Conservation (phyloP, 129 eudicot species). For the Gnaphalium uliginosum region DNA sequence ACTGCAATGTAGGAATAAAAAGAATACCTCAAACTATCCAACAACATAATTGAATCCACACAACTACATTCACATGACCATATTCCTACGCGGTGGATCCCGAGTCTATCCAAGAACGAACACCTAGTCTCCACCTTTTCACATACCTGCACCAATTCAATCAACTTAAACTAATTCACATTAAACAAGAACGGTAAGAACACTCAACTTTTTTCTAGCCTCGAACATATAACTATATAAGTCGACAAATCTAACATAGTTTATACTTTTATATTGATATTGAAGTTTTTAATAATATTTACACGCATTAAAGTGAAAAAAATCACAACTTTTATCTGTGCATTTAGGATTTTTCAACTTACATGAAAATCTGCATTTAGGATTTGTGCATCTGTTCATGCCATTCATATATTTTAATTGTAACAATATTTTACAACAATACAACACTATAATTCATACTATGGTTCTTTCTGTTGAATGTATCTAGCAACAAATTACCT, state of each 20-base stretch:
- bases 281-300: neutral
- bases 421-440: too few relatives aligned
- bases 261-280: neutral
- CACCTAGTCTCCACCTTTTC: constrained; percentile 59
- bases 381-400: neutral
- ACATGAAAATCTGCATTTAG: neutral
- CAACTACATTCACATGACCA: constrained; percentile 81
- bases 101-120: constrained; percentile 53
- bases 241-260: neutral
- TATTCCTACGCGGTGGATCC: constrained; percentile 62
- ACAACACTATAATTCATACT: too few relatives aligned
- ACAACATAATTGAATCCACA: constrained; percentile 33
- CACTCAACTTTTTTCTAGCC: neutral
- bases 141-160: constrained; percentile 31
- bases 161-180: constrained; percentile 10
- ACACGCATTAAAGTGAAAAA: neutral
- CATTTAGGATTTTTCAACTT: neutral
- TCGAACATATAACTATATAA: too few relatives aligned
- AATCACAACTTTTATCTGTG: neutral
- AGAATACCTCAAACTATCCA: constrained; percentile 49
- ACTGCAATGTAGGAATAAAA: neutral
- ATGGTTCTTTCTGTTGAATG: too few relatives aligned
- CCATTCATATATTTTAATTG: too few relatives aligned
- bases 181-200: neutral
- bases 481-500: constrained; percentile 26